Evolutionary conservation across 768 basidiomycete genomes (phyloP).

Genomic region (Mrakia hoshinonis): DNA sequence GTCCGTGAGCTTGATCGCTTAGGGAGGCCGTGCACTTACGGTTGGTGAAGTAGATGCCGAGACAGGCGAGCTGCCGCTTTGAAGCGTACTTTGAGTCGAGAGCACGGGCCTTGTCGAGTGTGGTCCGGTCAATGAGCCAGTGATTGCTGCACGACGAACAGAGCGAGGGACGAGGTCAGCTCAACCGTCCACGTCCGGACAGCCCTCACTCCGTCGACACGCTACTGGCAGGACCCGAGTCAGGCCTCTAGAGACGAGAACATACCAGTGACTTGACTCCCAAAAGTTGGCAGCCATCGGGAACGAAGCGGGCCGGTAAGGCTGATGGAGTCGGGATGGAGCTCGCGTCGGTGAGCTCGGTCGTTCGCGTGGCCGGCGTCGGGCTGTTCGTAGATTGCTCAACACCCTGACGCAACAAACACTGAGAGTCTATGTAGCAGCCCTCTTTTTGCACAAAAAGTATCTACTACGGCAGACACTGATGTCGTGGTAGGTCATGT

Average conservation of each 20-base stretch:
- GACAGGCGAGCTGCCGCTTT: conserved; percentile 68
- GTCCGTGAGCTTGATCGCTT: neutral
- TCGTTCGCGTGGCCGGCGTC: too few relatives aligned
- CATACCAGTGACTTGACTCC: conserved; percentile 81
- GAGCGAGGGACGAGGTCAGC: conserved; percentile 23
- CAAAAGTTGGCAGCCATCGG: conserved; percentile 87
- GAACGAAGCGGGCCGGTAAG: neutral
- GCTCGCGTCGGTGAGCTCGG: too few relatives aligned
- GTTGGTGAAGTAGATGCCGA: conserved; percentile 82
- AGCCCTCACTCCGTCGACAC: neutral
- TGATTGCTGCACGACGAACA: conserved; percentile 55
- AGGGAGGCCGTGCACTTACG: conserved; percentile 43
- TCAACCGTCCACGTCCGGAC: neutral
- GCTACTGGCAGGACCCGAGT: neutral
- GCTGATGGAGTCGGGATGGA: neutral
- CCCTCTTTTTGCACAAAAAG: too few relatives aligned
- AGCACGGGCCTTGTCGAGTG: conserved; percentile 61
- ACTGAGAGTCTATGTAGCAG: too few relatives aligned
- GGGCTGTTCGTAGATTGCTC: too few relatives aligned
- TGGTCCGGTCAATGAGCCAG: conserved; percentile 79
- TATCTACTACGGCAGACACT: too few relatives aligned
- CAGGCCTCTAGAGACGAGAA: conserved; percentile 12
- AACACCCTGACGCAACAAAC: too few relatives aligned
- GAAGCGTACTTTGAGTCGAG: conserved; percentile 73
- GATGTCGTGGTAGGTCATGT: too few relatives aligned